Percentiles rank a stretch among this genome's conserved stretches.
Conservation (phyloP, 257 asterid genomes). For the Gardenia jasminoides region DNA sequence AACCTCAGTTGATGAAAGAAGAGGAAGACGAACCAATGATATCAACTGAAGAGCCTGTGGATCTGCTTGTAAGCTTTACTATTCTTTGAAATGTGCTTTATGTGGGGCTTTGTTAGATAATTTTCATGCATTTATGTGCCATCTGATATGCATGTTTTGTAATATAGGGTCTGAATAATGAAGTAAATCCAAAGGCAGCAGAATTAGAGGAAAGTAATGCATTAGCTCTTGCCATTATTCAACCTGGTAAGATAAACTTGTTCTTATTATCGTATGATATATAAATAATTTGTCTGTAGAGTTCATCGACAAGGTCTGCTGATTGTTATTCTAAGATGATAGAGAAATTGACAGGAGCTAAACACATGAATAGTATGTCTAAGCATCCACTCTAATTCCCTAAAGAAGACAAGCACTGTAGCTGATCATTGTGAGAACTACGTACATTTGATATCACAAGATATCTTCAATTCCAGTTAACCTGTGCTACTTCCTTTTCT, state of each 20-base stretch:
- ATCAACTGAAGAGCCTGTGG: slow-evolving; percentile 47
- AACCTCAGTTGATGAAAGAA: slow-evolving; percentile 23
- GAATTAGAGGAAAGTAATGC: slow-evolving; percentile 69
- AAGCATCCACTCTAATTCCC: not conserved
- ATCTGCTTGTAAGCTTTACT: slow-evolving; percentile 52
- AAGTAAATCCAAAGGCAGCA: slow-evolving; percentile 45
- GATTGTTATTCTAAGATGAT: not conserved
- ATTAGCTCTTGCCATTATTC: slow-evolving; percentile 73
- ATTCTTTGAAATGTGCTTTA: not conserved
- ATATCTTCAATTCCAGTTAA: too few species aligned
- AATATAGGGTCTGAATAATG: slow-evolving; percentile 53
- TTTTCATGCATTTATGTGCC: not conserved
- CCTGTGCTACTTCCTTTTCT: too few species aligned
- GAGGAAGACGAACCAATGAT: slow-evolving; percentile 34
- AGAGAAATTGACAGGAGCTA: not conserved
- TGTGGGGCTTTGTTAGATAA: not conserved
- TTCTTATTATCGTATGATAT: not conserved
- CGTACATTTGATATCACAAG: too few species aligned
- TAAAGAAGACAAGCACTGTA: too few species aligned
- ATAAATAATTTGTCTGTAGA: not conserved
- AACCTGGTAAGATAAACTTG: slow-evolving; percentile 45
- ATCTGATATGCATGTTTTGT: not conserved
- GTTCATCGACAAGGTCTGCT: not conserved
- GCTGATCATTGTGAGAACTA: too few species aligned
- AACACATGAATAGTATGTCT: not conserved